These are phyloP conservation scores for Lactarius quietus DNA, from an alignment of 768 basidiomycete species.

Conservation along the genomic window DNA sequence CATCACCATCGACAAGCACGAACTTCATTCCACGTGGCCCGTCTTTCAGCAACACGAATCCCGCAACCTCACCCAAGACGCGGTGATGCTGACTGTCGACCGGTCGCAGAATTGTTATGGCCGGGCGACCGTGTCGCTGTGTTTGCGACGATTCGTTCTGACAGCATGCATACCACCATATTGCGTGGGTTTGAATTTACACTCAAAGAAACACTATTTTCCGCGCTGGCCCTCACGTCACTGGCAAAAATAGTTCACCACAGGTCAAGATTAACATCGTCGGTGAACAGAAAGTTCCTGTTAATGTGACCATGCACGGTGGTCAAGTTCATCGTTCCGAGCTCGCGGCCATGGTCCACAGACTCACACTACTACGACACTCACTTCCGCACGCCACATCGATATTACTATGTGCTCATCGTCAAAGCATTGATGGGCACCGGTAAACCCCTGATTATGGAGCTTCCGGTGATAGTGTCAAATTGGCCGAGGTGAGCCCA, in stretches of 20 bases:
- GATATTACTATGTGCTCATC: conserved; percentile 76
- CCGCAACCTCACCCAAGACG: conserved; percentile 62
- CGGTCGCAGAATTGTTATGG: conserved; percentile 79
- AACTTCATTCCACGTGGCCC: conserved; percentile 91
- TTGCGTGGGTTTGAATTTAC: conserved; percentile 82
- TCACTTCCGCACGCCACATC: conserved; percentile 79
- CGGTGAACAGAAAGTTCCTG: conserved; percentile 65
- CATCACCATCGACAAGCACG: conserved; percentile 90
- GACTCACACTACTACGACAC: conserved; percentile 74
- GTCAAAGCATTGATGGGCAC: conserved; percentile 77
- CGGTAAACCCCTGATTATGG: conserved; percentile 60
- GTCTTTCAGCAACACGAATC: conserved; percentile 77
- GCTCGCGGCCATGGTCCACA: conserved; percentile 65
- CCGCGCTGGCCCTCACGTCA: conserved; percentile 53
- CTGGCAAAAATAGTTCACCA: conserved; percentile 57
- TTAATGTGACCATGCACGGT: conserved; percentile 71
- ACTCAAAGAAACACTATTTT: conserved; percentile 74
- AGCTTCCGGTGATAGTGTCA: conserved; percentile 78
- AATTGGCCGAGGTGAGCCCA: conserved; percentile 76
- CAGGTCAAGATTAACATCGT: conserved; percentile 52
- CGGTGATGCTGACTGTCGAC: conserved; percentile 70
- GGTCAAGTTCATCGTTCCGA: conserved; percentile 72
- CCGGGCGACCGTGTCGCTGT: conserved; percentile 80
- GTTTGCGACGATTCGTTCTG: conserved; percentile 68
- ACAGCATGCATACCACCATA: conserved; percentile 61